A percentile compares a stretch with the other conserved stretches of the same genome.
phyloP scores from a whole-genome alignment of 768 basidiomycete genomes.

The Leccinum rimulosum region DNA sequence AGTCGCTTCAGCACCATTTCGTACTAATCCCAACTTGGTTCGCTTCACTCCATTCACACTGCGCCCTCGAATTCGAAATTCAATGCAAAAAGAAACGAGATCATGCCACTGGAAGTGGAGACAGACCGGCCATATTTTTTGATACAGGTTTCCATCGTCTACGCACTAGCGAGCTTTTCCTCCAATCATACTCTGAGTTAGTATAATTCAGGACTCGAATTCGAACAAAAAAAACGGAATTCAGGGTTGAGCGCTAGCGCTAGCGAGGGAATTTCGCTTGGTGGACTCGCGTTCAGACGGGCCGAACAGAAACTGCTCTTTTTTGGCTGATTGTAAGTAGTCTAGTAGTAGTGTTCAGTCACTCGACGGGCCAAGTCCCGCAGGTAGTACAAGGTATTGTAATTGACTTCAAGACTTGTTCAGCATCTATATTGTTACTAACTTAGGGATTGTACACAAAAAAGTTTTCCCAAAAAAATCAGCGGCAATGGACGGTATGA shows the following conservation, averaged over 20 bases:
- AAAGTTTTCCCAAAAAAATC: background rate
- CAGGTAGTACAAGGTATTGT: background rate
- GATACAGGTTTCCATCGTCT: background rate
- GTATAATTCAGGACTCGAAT: background rate
- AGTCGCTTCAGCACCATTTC: background rate
- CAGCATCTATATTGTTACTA: background rate
- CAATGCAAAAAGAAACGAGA: background rate
- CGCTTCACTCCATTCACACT: background rate
- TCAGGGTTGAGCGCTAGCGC: background rate
- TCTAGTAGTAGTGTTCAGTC: background rate
- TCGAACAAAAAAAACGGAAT: background rate
- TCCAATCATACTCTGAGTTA: background rate
- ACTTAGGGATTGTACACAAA: background rate
- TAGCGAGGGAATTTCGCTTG: background rate
- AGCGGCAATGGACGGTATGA: background rate
- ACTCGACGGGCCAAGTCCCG: background rate
- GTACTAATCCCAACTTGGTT: background rate
- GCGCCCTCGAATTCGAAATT: background rate
- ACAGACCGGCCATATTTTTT: background rate
- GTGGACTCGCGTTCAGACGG: background rate
- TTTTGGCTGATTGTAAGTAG: too few species aligned
- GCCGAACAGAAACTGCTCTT: too few species aligned
- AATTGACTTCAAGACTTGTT: background rate
- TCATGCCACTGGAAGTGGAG: background rate
- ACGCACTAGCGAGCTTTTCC: background rate